Evolutionary conservation across 1,284 basidiomycete genomes (phyloP), one percentile per base, ranked within the genome.

Genomic region (Exsudoporus floridanus): DNA sequence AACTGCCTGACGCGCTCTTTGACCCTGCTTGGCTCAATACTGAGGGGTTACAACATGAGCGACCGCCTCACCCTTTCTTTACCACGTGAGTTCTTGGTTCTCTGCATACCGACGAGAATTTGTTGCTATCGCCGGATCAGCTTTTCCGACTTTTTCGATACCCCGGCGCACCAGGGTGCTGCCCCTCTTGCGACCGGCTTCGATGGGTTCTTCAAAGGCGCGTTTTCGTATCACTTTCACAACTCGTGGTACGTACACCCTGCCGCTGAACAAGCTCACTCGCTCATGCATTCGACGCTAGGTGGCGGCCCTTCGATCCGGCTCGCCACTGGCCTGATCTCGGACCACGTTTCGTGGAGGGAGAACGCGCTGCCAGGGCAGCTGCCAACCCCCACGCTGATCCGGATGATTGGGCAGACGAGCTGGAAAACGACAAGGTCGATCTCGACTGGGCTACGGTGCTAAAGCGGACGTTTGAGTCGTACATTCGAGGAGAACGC

Each of bases 11-110:
- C 69, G 90, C 90, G 5, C 67, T 93, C 51, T 92, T 92, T 57
- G 90, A 93, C 72, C 83, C 89, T 6, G 90, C 90, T 5, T 93
- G 90, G 90, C 72, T 92, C 50, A 89, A 88, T 59, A 84, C 85
- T 45, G 91, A 94, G 69, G 78, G 84, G 49, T 89, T 86, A 64
- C 90, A 92, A 62, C 75, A 84, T 34, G 86, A 89, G 55, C 76
- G 90, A 52, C 90, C 90, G 10, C 84, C 89, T 52, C 89, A 90
- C 67, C 91, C 91, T 5, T 89, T 84, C 69, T 89, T 94, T 66
- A 82, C 83, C 34, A 80, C 81, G 87, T 88, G 61, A 65, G 82
- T 64, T 50, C 72, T 86, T n/a, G 83, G 5, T 27, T 31, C n/a
- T 23, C 16, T 42, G n/a, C 35, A 27, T 18, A 30, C 31, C 35